Conservation (phyloP, 2,329 filamentous ascomycete species). For the Apiospora rasikravindrae region DNA sequence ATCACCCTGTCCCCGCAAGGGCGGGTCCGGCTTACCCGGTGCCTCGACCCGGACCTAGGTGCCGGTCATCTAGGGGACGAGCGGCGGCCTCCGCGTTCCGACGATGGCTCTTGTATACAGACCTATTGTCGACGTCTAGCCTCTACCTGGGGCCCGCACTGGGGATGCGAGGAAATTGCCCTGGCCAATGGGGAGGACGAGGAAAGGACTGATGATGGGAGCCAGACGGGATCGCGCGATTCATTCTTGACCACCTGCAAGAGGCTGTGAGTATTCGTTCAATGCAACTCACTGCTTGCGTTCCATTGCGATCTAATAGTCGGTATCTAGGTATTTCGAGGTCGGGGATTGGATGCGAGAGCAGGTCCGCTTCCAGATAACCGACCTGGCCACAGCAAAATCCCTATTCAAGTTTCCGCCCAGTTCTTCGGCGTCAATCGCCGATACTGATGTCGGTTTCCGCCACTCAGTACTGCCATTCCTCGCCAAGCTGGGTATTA, state of each 20-base stretch:
- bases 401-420: not conserved
- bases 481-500: not conserved
- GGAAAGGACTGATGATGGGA: not conserved
- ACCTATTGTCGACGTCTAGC: not conserved
- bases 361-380: not conserved
- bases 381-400: not conserved
- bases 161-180: not conserved
- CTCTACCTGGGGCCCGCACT: not conserved
- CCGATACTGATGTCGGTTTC: not conserved
- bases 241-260: not conserved
- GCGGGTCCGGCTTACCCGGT: not conserved
- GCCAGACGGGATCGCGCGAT: not conserved
- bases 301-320: too few species aligned
- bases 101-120: not conserved
- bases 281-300: accelerated
- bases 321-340: not conserved
- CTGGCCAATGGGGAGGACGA: not conserved
- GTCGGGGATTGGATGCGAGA: not conserved
- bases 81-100: not conserved
- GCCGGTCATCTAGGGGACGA: not conserved
- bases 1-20: not conserved
- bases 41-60: not conserved
- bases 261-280: not conserved
- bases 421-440: not conserved
- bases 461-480: not conserved